phyloP scores from a whole-genome alignment of 1,284 basidiomycete species.

The Leccinum pallidistipes region DNA sequence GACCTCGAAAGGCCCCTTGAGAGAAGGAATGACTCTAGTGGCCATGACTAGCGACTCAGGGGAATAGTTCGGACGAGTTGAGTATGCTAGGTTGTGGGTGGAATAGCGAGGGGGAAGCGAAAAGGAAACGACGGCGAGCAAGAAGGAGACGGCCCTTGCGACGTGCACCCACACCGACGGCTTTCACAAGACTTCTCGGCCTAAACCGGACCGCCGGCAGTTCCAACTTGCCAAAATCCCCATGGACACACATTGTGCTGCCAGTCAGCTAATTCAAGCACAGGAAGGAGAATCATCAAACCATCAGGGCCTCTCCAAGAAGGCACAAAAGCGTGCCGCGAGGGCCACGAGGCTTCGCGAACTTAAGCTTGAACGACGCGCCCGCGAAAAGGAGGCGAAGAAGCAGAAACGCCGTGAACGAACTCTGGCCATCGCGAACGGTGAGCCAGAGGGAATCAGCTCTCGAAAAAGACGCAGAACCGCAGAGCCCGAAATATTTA shows the following conservation, averaged over 20 bases:
- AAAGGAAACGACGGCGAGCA: neutral
- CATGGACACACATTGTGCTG: slow-evolving; percentile 19
- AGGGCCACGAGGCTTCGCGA: slow-evolving; percentile 67
- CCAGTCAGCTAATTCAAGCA: slow-evolving; percentile 11
- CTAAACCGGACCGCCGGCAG: slow-evolving; percentile 23
- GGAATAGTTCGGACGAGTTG: neutral
- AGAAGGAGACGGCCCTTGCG: slow-evolving; percentile 1
- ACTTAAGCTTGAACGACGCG: slow-evolving; percentile 73
- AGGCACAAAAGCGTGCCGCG: slow-evolving; percentile 75
- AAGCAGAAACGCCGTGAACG: slow-evolving; percentile 63
- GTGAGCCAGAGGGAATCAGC: slow-evolving; percentile 49
- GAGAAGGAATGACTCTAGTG: slow-evolving; percentile 26
- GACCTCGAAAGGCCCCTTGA: slow-evolving; percentile 42
- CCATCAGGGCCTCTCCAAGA: slow-evolving; percentile 64
- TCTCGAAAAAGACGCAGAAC: slow-evolving; percentile 46
- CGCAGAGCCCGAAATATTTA: slow-evolving; percentile 51
- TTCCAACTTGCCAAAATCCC: slow-evolving; percentile 4
- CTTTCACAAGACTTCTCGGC: slow-evolving; percentile 18
- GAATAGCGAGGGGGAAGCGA: neutral
- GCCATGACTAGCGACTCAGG: slow-evolving; percentile 17
- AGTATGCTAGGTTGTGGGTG: neutral
- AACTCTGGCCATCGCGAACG: slow-evolving; percentile 56
- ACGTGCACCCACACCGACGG: neutral
- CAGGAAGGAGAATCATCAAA: slow-evolving; percentile 15
- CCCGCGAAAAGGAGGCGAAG: slow-evolving; percentile 69